These are phyloP conservation scores for Fusarium veterinarium DNA, from an alignment of 2,329 filamentous ascomycete genomes.

Conservation along the genomic window DNA sequence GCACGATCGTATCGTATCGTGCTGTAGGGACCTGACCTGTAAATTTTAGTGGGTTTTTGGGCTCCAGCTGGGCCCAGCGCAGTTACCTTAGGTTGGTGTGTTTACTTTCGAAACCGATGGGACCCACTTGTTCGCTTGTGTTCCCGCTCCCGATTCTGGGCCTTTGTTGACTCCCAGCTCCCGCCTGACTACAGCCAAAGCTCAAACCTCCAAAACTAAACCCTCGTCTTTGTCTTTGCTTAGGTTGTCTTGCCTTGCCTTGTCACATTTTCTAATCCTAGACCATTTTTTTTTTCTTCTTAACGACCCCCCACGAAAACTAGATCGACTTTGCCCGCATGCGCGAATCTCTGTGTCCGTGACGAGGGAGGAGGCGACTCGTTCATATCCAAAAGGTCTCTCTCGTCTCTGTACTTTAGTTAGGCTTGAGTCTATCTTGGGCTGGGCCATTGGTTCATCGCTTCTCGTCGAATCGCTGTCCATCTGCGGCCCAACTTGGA, in stretches of 20 bases:
- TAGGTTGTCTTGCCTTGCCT: conserved; percentile 6
- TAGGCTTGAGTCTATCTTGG: conserved; percentile 5
- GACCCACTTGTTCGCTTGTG: conserved; percentile 34
- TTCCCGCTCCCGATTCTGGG: conserved; percentile 27
- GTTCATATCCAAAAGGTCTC: conserved; percentile 19
- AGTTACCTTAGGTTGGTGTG: background rate
- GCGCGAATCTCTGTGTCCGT: conserved; percentile 34
- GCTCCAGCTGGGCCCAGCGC: background rate
- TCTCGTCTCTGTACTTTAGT: conserved; percentile 18
- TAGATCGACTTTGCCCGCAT: conserved; percentile 27
- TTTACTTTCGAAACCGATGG: conserved; percentile 42
- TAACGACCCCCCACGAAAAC: conserved; percentile 9
- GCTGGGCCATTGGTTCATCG: background rate
- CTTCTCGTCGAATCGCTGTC: conserved; percentile 31
- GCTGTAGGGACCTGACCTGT: conserved; percentile 11
- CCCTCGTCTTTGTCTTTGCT: background rate
- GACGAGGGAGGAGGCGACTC: conserved; percentile 41
- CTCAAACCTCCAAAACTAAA: conserved; percentile 20
- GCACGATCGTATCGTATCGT: conserved; percentile 19
- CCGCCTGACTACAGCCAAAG: conserved; percentile 21
- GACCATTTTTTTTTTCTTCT: background rate
- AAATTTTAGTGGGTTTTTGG: background rate
- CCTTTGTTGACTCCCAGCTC: conserved; percentile 31
- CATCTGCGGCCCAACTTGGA: conserved; percentile 43
- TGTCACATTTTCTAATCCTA: conserved; percentile 18